Percentiles rank a stretch among this genome's conserved stretches.
Evolutionary conservation across 2,329 filamentous ascomycete genomes (phyloP).

Genomic region (Elsinoe perseae): DNA sequence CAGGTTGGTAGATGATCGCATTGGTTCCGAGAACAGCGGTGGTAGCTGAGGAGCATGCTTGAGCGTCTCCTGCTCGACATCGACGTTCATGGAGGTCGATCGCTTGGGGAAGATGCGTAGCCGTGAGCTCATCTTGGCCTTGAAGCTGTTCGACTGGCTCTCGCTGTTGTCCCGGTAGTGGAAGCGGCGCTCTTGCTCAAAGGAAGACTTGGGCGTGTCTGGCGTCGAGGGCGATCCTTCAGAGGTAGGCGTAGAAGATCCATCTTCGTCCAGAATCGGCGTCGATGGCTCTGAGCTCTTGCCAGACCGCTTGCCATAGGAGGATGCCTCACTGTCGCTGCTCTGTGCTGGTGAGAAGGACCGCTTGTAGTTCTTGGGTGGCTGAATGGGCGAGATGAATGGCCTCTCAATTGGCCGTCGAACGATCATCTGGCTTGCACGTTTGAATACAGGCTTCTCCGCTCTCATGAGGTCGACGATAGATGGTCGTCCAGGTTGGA

Average conservation of each 20-base stretch:
- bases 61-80: not conserved
- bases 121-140: slow-evolving; percentile 7
- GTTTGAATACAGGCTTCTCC: slow-evolving; percentile 16
- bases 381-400: slow-evolving; percentile 15
- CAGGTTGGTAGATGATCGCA: not conserved
- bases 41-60: slow-evolving; percentile 13
- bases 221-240: slow-evolving; percentile 12
- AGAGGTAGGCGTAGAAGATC: slow-evolving; percentile 8
- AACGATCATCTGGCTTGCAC: slow-evolving; percentile 15
- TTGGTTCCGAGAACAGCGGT: slow-evolving; percentile 4
- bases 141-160: slow-evolving; percentile 10
- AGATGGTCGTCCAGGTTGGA: slow-evolving; percentile 11
- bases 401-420: slow-evolving; percentile 11
- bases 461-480: slow-evolving; percentile 15
- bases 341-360: not conserved
- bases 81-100: not conserved
- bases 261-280: slow-evolving; percentile 13
- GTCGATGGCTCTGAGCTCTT: slow-evolving; percentile 10
- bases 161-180: slow-evolving; percentile 5
- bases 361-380: slow-evolving; percentile 13
- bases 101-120: slow-evolving; percentile 13
- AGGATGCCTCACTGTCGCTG: slow-evolving; percentile 1
- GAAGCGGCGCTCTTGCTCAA: slow-evolving; percentile 10
- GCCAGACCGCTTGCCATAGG: not conserved
- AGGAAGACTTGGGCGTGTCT: slow-evolving; percentile 13